These are phyloP conservation scores for Aspergillus japonicus DNA, from an alignment of 2,329 filamentous ascomycete genomes.

Conservation along the genomic window DNA sequence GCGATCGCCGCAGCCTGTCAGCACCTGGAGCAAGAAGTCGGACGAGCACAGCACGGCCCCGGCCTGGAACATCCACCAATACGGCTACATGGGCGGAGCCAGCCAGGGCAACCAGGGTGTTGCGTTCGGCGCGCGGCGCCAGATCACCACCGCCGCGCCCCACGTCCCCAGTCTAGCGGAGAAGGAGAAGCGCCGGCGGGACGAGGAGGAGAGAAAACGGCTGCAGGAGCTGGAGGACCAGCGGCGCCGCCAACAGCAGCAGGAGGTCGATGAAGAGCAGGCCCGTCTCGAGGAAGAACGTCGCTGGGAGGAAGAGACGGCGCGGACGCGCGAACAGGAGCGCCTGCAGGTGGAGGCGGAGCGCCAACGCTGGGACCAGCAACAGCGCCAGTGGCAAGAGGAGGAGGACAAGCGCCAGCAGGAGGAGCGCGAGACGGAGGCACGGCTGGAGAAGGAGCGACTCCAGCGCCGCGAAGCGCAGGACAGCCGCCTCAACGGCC, in stretches of 20 bases:
- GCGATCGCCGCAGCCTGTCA: constrained; percentile 62
- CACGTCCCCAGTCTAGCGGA: constrained; percentile 77
- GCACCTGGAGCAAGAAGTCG: constrained; percentile 84
- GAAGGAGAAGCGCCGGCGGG: constrained; percentile 69
- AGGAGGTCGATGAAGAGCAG: constrained; percentile 52
- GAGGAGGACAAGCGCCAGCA: constrained; percentile 69
- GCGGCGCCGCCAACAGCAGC: constrained; percentile 48
- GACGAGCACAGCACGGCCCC: constrained; percentile 80
- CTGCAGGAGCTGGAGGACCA: constrained; percentile 51
- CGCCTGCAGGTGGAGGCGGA: constrained; percentile 47
- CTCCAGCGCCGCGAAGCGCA: constrained; percentile 59
- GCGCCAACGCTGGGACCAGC: constrained; percentile 50
- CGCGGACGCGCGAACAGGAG: constrained; percentile 52
- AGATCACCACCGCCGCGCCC: constrained; percentile 84
- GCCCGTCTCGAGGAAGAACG: constrained; percentile 48
- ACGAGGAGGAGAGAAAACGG: constrained; percentile 56
- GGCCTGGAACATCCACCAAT: constrained; percentile 98
- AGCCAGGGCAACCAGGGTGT: constrained; percentile 95
- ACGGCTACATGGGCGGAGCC: constrained; percentile 96
- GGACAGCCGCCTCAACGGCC: constrained; percentile 71
- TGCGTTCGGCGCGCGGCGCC: constrained; percentile 83
- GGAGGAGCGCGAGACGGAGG: constrained; percentile 73
- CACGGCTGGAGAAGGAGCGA: constrained; percentile 65
- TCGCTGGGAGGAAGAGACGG: constrained; percentile 49
- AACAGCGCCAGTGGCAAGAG: constrained; percentile 68